Evolutionary conservation across 2,329 filamentous ascomycete species (phyloP), one percentile per base, ranked within the genome.

Genomic region (Aspergillus ustus): DNA sequence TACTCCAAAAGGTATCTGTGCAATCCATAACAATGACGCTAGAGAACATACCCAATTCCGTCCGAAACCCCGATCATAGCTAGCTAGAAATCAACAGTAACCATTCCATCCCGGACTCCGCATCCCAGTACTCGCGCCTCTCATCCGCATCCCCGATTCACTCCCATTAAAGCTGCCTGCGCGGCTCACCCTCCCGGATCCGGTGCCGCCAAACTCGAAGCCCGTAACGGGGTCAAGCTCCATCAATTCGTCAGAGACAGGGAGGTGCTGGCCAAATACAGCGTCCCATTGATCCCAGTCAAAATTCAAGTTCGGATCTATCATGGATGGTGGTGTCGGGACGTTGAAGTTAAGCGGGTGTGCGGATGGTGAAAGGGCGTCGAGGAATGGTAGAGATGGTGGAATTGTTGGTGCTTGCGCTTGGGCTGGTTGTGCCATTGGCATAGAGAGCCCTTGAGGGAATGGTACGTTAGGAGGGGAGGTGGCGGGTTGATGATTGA

Each of bases 231-330:
- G 73, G 55, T 80, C 78, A 15, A 80, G 62, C 59, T 80, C 78
- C 75, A 80, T 79, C 13, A 78, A 61, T 40, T 79, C 78, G 61
- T 80, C 78, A 0, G 78, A 74, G 19, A 80, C 76, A 15, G 77
- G 77, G 13, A 80, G 68, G 61, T 81, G 78, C 57, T 81, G 79
- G 2, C 80, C 79, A 55, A 82, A 82, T 2, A 82, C 79, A 7
- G 79, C 77, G 56, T 82, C 80, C 80, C 80, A 82, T 65, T 80
- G 75, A 57, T 81, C 80, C 80, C 80, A 82, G 67, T 82, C 80
- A 65, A 82, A 82, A 57, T 79, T 76, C 20, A 80, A 57, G 50
- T 79, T 80, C 8, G 76, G 74, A 20, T 78, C 77, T 8, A 77
- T 67, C 72, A 77, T 73, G 1, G 73, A 76, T 1, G 74, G 72